A percentile compares a stretch with the other conserved stretches of the same genome.
Evolutionary conservation across 78 protist genomes (phyloP).

Genomic region (Isochrysis galbana): DNA sequence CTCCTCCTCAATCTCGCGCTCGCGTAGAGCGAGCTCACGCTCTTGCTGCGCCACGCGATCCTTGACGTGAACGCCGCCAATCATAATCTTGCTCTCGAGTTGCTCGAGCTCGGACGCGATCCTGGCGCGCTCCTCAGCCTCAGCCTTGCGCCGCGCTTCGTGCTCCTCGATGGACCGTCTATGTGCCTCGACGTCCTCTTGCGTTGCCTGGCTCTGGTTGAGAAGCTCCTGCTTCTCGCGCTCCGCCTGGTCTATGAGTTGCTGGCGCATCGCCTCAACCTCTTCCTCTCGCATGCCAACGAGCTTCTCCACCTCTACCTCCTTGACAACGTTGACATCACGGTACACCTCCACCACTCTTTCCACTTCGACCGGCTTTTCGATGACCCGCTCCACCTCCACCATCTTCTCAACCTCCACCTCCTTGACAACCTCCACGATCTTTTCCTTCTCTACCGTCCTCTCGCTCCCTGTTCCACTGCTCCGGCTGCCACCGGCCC

Average conservation of each 20-base stretch:
- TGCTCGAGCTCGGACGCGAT: background rate
- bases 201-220: background rate
- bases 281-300: background rate
- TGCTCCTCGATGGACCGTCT: background rate
- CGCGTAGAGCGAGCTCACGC: background rate
- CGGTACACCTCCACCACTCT: background rate
- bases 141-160: background rate
- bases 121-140: background rate
- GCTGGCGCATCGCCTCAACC: constrained; percentile 27
- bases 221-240: background rate
- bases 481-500: background rate
- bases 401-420: background rate
- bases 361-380: background rate
- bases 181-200: background rate
- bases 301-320: background rate
- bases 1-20: background rate
- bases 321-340: background rate
- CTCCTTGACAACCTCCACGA: background rate
- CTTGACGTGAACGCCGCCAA: constrained; percentile 27
- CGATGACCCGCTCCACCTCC: background rate
- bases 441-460: background rate
- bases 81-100: constrained; percentile 17
- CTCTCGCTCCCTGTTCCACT: background rate
- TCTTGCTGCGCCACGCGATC: background rate
- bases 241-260: constrained; percentile 35